Percentiles rank a stretch among this genome's conserved stretches.
Conservation (phyloP, 805 yeast genomes). For the Torulaspora indica region DNA sequence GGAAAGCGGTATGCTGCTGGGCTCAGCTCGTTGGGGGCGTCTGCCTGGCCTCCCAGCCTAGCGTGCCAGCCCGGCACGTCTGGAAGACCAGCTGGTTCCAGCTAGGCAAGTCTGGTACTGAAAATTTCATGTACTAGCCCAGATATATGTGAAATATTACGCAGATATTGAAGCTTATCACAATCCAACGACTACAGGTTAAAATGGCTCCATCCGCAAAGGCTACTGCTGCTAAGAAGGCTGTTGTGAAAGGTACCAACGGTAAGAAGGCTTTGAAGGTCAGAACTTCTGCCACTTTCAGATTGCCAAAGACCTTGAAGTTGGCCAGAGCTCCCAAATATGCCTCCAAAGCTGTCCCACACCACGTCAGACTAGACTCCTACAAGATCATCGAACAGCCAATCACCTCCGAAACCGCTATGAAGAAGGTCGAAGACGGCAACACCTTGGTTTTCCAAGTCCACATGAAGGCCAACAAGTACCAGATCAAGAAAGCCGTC, state of each 20-base stretch:
- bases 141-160: slow-evolving; percentile 1
- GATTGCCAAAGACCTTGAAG: slow-evolving; percentile 94
- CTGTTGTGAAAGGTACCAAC: slow-evolving; percentile 96
- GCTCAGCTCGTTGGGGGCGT: too few species aligned
- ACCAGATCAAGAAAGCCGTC: slow-evolving; percentile 97
- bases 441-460: slow-evolving; percentile 99
- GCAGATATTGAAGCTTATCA: not conserved
- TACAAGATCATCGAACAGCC: slow-evolving; percentile 92
- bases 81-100: not conserved
- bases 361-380: slow-evolving; percentile 94
- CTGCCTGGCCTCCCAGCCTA: too few species aligned
- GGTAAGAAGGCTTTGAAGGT: slow-evolving; percentile 85
- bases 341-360: slow-evolving; percentile 94
- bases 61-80: too few species aligned
- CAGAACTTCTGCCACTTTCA: slow-evolving; percentile 93
- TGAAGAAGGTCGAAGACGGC: slow-evolving; percentile 99
- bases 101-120: not conserved
- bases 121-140: slow-evolving; percentile 3
- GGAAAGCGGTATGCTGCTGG: too few species aligned
- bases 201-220: slow-evolving; percentile 56
- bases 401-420: slow-evolving; percentile 96
- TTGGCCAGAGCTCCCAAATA: slow-evolving; percentile 93
- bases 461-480: slow-evolving; percentile 94
- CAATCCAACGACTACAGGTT: slow-evolving; percentile 16
- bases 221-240: slow-evolving; percentile 98